Percentiles rank a stretch among this genome's conserved stretches.
phyloP scores from a whole-genome alignment of 148 eudicot genomes.

The Arbutus unedo region DNA sequence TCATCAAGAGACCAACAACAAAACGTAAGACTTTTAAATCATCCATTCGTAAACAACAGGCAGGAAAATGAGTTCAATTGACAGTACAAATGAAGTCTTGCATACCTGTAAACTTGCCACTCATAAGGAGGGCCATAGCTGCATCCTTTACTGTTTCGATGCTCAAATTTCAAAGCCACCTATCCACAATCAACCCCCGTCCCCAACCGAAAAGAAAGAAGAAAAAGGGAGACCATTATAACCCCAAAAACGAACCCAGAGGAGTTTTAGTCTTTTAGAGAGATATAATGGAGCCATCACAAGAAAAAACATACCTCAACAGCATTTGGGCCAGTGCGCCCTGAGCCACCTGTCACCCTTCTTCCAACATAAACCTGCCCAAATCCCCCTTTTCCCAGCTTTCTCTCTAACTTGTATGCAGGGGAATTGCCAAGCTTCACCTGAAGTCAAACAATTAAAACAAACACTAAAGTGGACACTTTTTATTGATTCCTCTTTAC shows the following conservation, averaged over 20 bases:
- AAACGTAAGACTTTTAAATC: background rate
- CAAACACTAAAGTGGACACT: background rate
- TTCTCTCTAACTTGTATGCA: constrained; percentile 48
- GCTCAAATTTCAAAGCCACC: constrained; percentile 51
- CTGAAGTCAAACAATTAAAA: constrained; percentile 25
- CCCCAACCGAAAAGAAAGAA: background rate
- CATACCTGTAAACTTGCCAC: constrained; percentile 52
- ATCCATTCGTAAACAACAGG: background rate
- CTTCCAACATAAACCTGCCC: constrained; percentile 67
- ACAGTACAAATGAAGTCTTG: background rate
- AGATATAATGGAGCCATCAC: background rate
- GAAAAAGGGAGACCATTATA: background rate
- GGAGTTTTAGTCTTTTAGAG: background rate
- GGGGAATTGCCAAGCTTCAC: constrained; percentile 55
- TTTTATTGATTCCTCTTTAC: background rate
- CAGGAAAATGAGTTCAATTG: constrained; percentile 1
- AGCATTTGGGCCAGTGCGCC: constrained; percentile 43
- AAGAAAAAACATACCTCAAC: constrained; percentile 33
- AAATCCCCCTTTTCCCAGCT: constrained; percentile 63
- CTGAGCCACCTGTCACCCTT: constrained; percentile 36
- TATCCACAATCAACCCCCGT: background rate
- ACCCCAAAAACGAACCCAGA: background rate
- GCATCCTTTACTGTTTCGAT: constrained; percentile 45
- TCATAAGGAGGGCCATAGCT: constrained; percentile 51
- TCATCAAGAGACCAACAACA: constrained; percentile 12